Conservation (phyloP, 805 yeast species). For the Myxozyma neglecta region DNA sequence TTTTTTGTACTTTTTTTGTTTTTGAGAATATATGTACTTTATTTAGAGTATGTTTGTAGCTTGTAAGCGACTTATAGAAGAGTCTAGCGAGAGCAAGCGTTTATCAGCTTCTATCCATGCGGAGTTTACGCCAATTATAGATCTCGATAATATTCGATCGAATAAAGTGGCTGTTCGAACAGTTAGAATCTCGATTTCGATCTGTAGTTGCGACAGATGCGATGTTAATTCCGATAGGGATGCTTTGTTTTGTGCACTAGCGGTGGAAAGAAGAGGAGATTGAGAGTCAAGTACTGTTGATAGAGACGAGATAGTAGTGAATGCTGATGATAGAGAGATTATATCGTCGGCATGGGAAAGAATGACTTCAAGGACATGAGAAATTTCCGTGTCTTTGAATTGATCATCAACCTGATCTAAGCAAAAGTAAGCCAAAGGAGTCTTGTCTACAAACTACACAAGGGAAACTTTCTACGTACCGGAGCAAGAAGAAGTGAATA, state of each 20-base stretch:
- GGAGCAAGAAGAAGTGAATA: background rate
- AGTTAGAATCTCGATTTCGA: background rate
- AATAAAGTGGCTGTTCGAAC: slow-evolving; percentile 14
- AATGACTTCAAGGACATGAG: background rate
- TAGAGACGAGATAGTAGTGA: slow-evolving; percentile 4
- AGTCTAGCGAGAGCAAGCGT: slow-evolving; percentile 16
- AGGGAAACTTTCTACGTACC: background rate
- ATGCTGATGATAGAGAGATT: slow-evolving; percentile 8
- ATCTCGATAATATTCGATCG: slow-evolving; percentile 17
- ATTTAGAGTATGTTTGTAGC: background rate
- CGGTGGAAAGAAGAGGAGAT: background rate
- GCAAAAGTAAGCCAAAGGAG: background rate
- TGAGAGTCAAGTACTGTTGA: slow-evolving; percentile 1
- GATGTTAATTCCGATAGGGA: background rate
- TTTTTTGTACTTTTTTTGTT: slow-evolving; percentile 5
- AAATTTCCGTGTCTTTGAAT: background rate
- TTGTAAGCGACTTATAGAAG: background rate
- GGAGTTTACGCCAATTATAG: slow-evolving; percentile 16
- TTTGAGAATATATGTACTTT: background rate
- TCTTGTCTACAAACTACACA: no score
- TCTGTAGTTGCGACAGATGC: background rate
- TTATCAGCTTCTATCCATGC: slow-evolving; percentile 26
- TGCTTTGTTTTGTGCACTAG: background rate
- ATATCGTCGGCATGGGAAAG: slow-evolving; percentile 20
- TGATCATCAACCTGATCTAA: background rate